Percentiles rank a stretch among this genome's conserved stretches.
Evolutionary conservation across 225 moss, liverwort and hornwort genomes (phyloP).

Genomic region (Anthoceros angustus): DNA sequence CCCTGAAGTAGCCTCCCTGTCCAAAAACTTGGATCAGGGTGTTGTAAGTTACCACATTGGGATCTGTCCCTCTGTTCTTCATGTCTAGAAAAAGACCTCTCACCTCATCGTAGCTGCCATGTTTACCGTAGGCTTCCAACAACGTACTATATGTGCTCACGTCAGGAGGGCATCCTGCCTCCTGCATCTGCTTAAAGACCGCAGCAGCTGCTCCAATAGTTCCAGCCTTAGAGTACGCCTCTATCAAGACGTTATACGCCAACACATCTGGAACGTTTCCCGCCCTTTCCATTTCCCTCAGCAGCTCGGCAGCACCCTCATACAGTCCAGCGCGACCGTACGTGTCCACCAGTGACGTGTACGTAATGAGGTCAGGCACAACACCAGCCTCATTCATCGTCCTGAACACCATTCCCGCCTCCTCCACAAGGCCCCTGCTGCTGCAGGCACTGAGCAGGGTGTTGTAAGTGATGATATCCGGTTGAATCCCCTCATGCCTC

Average conservation of each 20-base stretch:
- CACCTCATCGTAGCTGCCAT: constrained; percentile 84
- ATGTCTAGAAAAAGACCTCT: constrained; percentile 61
- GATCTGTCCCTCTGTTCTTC: constrained; percentile 86
- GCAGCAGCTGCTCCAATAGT: constrained; percentile 47
- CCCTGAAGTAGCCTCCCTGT: constrained; percentile 87
- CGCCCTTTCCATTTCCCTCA: constrained; percentile 86
- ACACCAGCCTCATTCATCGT: constrained; percentile 99
- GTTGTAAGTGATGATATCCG: constrained; percentile 97
- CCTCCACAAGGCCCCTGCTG: constrained; percentile 81
- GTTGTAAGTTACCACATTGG: constrained; percentile 71
- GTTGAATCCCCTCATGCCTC: constrained; percentile 98
- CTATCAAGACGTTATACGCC: constrained; percentile 89
- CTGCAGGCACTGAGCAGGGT: constrained; percentile 94
- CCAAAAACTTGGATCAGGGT: constrained; percentile 95
- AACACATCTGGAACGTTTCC: constrained; percentile 91
- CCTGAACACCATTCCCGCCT: constrained; percentile 96
- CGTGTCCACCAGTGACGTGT: constrained; percentile 80
- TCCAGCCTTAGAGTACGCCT: constrained; percentile 45
- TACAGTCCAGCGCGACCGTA: constrained; percentile 62
- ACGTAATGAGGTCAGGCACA: constrained; percentile 74
- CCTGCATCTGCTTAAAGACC: constrained; percentile 89
- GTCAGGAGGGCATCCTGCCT: constrained; percentile 77
- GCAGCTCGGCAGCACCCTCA: constrained; percentile 66
- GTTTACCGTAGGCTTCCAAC: constrained; percentile 83
- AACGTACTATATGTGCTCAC: constrained; percentile 82